phyloP scores from a whole-genome alignment of 495 filamentous ascomycete genomes.

The Bacidia rubella region DNA sequence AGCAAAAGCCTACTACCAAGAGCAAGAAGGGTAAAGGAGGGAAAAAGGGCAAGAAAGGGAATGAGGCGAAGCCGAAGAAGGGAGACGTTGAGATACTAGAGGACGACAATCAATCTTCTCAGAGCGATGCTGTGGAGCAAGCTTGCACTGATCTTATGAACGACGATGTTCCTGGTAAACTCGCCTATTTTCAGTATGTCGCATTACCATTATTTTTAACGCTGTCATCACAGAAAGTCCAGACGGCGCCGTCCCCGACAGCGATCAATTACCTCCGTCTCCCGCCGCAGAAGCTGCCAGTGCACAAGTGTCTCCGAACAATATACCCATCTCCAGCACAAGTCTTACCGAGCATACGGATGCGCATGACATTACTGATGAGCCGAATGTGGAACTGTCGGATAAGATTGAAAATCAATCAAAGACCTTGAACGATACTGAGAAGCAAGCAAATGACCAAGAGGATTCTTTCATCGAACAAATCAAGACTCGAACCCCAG shows the following conservation, averaged over 20 bases:
- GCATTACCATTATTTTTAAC: not conserved
- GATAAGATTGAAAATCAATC: too few relatives aligned
- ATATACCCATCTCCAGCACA: not conserved
- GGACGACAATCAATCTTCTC: constrained; percentile 15
- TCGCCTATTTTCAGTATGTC: not conserved
- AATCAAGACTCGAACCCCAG: constrained; percentile 27
- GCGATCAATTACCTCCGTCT: constrained; percentile 1
- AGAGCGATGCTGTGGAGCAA: constrained; percentile 16
- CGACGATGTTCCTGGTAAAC: not conserved
- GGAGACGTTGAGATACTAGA: constrained; percentile 13
- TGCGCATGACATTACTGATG: not conserved
- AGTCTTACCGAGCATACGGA: not conserved
- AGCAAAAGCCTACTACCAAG: constrained; percentile 18
- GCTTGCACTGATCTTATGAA: constrained; percentile 1
- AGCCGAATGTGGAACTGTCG: too few relatives aligned
- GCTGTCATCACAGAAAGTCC: not conserved
- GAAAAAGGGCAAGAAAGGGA: constrained; percentile 17
- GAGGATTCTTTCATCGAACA: constrained; percentile 28
- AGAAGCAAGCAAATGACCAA: not conserved
- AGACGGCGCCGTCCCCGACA: not conserved
- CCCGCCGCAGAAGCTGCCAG: constrained; percentile 3
- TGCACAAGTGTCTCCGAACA: not conserved
- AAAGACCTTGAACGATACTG: constrained; percentile 4
- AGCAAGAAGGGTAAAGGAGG: constrained; percentile 22
- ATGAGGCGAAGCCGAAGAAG: constrained; percentile 7